Base-by-base conservation (phyloP, 495 filamentous ascomycete species). In the Aspergillus panamensis region DNA sequence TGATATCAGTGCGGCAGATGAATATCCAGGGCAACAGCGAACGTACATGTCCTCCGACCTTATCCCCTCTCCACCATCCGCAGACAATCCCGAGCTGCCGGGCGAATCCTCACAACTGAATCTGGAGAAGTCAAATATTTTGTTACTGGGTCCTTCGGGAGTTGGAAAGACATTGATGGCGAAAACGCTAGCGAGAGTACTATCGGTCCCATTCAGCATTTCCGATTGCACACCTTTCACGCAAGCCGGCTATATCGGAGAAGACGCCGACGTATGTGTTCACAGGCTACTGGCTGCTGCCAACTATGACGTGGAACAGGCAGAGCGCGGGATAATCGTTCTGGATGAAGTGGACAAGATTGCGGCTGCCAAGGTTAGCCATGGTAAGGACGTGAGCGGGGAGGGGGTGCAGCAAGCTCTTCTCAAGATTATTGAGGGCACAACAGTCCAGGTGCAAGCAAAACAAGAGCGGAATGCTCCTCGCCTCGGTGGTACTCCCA, bases 281-380 rank as follows among this genome's bases (percentile, higher is more conserved):
- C 90, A 96, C 63, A 83, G 93, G 25, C 80, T 98, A 31, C 77
- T 98, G 8, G 87, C 91, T 57, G 92, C 95, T 49, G 87, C 92
- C 17, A 89, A 95, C 70, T 96, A 96, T 75, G 89, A 96, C 63
- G 84, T 94, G 17, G 84, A 86, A 52, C 85, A 87, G 43, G 88
- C 91, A 31, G 94, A 98, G 68, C 83, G 87, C 31, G 94, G 94
- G 9, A 97, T 98, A 53, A 90, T 98, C 49, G 93, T 92, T 59
- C 80, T 98, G 6, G 94, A 98, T 61, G 94, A 98, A 69, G 86
- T 98, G 39, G 94, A 98, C 77, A 98, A 98, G 73, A 91, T 98
- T 31, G 91, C 93, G 21, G 83, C 86, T 1, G 82, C 84, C 3
- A 87, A 83, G 64, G 77, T 84, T 32, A 80, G 77, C 52, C 82